Evolutionary conservation across 495 filamentous ascomycete genomes (phyloP), one percentile per base, ranked within the genome.

Genomic region (Aspergillus biplanus): DNA sequence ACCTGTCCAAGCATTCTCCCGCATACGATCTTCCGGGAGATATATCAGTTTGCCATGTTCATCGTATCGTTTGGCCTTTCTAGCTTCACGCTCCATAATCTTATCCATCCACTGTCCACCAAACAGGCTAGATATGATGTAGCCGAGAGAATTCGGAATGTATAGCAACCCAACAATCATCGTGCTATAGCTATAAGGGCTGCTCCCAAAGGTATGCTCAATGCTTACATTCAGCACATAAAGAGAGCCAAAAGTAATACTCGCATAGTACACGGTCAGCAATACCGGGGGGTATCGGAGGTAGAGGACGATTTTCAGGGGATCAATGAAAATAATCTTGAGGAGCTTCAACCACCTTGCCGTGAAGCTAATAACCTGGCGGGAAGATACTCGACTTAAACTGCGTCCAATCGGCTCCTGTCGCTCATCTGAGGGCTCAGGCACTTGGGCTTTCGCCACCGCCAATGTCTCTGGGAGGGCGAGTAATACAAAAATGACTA

Each of bases 201-300:
- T 58, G 6, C 70, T 67, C 13, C 85, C 86, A 75, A 97, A 98
- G 9, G 89, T 89, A 32, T 85, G 74, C 73, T 95, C 85, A 62
- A 98, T 81, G 59, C 87, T 88, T 72, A 97, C 90, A 74, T 97
- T 97, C 68, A 97, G 85, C 32, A 96, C 80, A 72, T 93, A 97
- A 27, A 98, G 83, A 0, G 87, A 83, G 47, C 87, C 87, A 68
- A 97, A 98, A 37, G 92, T 88, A 64, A 96, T 87, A 63, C 84
- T 87, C 34, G 92, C 90, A 63, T 90, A 92, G 80, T 88, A 91
- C 34, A 98, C 92, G 12, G 87, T 92, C 33, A 96, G 72, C 0
- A 89, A 71, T 3, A 97, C 91, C 6, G 94, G 87, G 1, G 91
- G 89, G 69, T 89, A 96, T 39, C 87, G 88, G 13, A 98, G 80